Evolutionary conservation across 1,284 basidiomycete species (phyloP), one percentile per base, ranked within the genome.

Genomic region (Naganishia sp.): DNA sequence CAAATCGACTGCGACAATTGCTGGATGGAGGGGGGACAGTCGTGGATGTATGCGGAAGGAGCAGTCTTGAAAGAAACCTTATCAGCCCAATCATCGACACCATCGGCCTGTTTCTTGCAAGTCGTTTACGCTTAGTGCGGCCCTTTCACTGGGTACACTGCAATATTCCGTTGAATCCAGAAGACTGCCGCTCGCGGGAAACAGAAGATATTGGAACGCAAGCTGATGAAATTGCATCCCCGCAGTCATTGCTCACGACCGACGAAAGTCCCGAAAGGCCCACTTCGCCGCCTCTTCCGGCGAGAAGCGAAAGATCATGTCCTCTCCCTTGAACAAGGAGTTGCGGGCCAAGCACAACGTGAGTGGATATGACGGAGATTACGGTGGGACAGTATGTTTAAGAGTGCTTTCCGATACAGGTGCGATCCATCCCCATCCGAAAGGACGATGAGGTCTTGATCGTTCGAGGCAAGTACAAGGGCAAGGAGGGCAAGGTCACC

Each of bases 401-500:
- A 45, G 28, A 5, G 23, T 62, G 50, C 52, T 66, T 41, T 11
- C 7, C 45, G 51, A 46, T 65, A 49, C 80, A 93, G 91, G 83
- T 87, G 73, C 93, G 94, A 74, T 93, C 95, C 69, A 83, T 99
- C 73, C 94, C 96, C 69, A 87, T 99, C 77, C 91, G 94, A 80
- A 97, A 97, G 83, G 95, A 97, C 76, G 96, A 98, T 81, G 95
- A 98, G 84, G 96, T 99, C 70, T 85, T 91, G 78, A 94, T 99
- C 76, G 92, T 98, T 72, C 85, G 92, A 74, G 93, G 93, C 69
- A 93, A 94, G 82, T 93, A 94, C 88, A 95, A 94, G 85, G 94
- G 95, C 71, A 88, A 94, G 81, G 96, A 99, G 85, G 96, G 96
- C 79, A 95, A 96, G 84, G 87, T 94, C 72, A 91, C 90, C 70